Evolutionary conservation across 495 filamentous ascomycete genomes (phyloP).

Genomic region (Aspergillus biplanus): DNA sequence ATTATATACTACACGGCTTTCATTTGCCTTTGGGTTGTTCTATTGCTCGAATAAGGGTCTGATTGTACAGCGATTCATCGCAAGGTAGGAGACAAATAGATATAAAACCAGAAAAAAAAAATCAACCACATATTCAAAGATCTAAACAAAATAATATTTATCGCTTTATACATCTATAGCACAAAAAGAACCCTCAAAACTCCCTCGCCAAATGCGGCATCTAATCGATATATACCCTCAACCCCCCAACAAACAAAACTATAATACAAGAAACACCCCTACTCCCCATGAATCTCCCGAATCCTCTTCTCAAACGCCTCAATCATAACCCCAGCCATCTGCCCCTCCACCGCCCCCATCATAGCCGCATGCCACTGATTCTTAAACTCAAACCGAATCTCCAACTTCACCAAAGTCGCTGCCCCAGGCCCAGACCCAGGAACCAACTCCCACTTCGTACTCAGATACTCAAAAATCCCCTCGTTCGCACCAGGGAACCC

Average conservation of each 20-base stretch:
- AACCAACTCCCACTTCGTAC: conserved; percentile 75
- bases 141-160: background rate
- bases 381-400: conserved; percentile 78
- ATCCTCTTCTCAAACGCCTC: conserved; percentile 89
- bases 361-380: conserved; percentile 82
- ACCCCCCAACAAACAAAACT: background rate
- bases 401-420: conserved; percentile 70
- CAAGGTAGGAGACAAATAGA: conserved; percentile 12
- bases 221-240: background rate
- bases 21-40: conserved; percentile 13
- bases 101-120: background rate
- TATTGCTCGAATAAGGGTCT: conserved; percentile 15
- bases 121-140: no score
- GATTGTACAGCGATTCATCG: conserved; percentile 31
- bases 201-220: background rate
- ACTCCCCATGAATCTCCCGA: conserved; percentile 51
- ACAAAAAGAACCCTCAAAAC: background rate
- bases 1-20: conserved; percentile 33
- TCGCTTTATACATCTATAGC: background rate
- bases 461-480: conserved; percentile 72
- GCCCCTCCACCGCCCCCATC: conserved; percentile 77
- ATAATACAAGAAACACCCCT: background rate
- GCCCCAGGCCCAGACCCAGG: conserved; percentile 42
- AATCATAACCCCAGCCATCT: conserved; percentile 86
- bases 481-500: conserved; percentile 48